Conservation (phyloP, 139 green algal species). For the Micractinium sp. region DNA sequence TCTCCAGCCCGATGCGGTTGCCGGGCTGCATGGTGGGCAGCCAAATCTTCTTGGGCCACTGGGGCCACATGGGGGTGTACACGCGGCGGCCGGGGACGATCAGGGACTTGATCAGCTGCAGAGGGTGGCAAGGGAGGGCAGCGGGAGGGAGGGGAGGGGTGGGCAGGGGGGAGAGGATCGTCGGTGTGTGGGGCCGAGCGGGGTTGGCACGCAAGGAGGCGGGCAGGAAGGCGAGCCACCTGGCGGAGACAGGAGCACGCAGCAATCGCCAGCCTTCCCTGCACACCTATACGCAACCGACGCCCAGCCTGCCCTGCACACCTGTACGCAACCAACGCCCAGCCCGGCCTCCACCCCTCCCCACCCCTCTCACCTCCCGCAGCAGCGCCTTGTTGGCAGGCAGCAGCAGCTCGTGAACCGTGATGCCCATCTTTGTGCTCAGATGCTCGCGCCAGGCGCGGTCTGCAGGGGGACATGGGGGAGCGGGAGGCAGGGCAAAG, state of each 20-base stretch:
- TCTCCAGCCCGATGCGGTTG: not conserved
- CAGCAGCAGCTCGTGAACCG: not conserved
- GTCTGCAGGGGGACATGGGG: not conserved
- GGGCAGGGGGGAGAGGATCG: not conserved
- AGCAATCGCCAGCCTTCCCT: too few species aligned
- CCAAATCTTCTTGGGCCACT: not conserved
- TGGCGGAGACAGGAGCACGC: too few species aligned
- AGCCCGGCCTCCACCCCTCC: not conserved
- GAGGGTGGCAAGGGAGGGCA: not conserved
- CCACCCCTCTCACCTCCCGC: not conserved
- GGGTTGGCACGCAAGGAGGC: not conserved
- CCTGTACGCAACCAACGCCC: too few species aligned
- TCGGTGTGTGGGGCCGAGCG: too few species aligned
- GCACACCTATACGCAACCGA: too few species aligned
- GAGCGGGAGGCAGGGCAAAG: not conserved
- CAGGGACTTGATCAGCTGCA: not conserved
- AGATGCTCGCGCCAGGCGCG: not conserved
- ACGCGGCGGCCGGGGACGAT: not conserved
- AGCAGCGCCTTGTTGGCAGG: slow-evolving; percentile 1
- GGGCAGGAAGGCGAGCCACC: not conserved
- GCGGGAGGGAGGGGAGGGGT: not conserved
- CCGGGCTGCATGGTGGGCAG: not conserved
- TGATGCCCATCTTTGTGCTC: not conserved
- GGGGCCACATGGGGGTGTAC: not conserved
- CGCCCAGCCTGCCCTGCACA: too few species aligned